Evolutionary conservation across 148 eudicot genomes (phyloP).

Genomic region (Spergularia bocconei): DNA sequence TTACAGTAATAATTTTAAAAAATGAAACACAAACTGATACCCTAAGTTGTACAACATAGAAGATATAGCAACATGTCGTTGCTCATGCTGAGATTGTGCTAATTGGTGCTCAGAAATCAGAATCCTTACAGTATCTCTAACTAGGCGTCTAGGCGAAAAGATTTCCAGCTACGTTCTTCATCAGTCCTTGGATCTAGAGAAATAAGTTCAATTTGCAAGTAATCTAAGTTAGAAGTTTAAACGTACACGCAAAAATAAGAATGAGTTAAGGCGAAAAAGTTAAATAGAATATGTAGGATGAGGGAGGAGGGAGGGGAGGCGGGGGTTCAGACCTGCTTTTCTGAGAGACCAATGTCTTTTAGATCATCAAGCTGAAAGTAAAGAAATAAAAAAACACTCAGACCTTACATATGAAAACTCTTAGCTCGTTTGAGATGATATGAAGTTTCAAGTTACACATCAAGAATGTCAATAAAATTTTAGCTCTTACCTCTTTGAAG

Average conservation of each 20-base stretch:
- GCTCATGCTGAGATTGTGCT: slow-evolving; percentile 11
- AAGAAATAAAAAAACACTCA: not conserved
- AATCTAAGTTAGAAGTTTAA: not conserved
- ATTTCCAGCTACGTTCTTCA: slow-evolving; percentile 28
- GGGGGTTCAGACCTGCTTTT: slow-evolving; percentile 48
- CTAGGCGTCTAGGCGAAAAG: slow-evolving; percentile 10
- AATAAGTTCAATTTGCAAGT: not conserved
- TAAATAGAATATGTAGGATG: too few relatives aligned
- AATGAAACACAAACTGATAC: slow-evolving; percentile 7
- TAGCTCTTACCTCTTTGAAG: slow-evolving; percentile 59
- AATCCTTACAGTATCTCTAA: not conserved
- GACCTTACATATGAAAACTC: not conserved
- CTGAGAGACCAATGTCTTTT: slow-evolving; percentile 69
- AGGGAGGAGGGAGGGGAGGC: too few relatives aligned
- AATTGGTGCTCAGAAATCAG: not conserved
- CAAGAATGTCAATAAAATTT: too few relatives aligned
- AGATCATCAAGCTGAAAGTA: slow-evolving; percentile 72
- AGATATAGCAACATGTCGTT: slow-evolving; percentile 28
- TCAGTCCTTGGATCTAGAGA: slow-evolving; percentile 25
- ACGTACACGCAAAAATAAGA: not conserved
- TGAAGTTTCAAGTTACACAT: not conserved
- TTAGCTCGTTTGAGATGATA: not conserved
- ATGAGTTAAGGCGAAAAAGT: too few relatives aligned
- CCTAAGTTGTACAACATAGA: not conserved
- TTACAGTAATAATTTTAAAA: not conserved